Evolutionary conservation across 176 grass and related monocot genomes (phyloP), one percentile per base, ranked within the genome.

Genomic region (maize (Zea mays)): DNA sequence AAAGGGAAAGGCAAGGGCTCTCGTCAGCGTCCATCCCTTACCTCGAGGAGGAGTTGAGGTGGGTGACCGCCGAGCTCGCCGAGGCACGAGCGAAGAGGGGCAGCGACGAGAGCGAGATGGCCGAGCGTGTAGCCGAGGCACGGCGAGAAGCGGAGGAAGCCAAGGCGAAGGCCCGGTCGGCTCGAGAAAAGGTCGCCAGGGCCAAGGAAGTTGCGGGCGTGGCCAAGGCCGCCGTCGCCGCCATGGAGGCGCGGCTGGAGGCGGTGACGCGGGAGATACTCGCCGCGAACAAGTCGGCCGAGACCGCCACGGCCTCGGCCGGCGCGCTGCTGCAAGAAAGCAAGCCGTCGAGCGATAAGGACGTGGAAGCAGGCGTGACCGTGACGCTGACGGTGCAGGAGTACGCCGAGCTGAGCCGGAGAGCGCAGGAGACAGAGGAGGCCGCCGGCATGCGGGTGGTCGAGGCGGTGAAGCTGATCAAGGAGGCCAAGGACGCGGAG

Each of bases 401-500:
- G 71, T 97, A 91, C 85, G 76, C 76, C 2, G 81, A 82, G 21
- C 55, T 97, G 67, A 90, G 94, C 78, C 84, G 86, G 75, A 17
- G 80, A 59, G 87, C 89, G 10, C 37, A 64, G 16, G 89, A 92
- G 36, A 86, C 45, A 1, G 94, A 97, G 81, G 91, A 90, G 70
- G 37, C 46, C 7, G 86, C 67, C 1, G 85, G 81, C 13, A 81
- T 69, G 76, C 50, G 81, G 75, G 85, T 97, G 73, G 67, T 46
- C 0, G 71, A 89, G 58, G 93, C 93, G 62, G 73, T 90, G 44
- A 84, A 78, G 78, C 71, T 67, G 64, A 82, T 97, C 82, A 62
- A 86, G 65, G 83, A 85, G 10, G 90, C 83, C 7, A 89, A 90
- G 86, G 83, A 89, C 35, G 89, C 85, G 27, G 93, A 97, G 76